A percentile compares a stretch with the other conserved stretches of the same genome.
phyloP scores from a whole-genome alignment of 179 eudicot genomes.

The Pouteria campechiana region DNA sequence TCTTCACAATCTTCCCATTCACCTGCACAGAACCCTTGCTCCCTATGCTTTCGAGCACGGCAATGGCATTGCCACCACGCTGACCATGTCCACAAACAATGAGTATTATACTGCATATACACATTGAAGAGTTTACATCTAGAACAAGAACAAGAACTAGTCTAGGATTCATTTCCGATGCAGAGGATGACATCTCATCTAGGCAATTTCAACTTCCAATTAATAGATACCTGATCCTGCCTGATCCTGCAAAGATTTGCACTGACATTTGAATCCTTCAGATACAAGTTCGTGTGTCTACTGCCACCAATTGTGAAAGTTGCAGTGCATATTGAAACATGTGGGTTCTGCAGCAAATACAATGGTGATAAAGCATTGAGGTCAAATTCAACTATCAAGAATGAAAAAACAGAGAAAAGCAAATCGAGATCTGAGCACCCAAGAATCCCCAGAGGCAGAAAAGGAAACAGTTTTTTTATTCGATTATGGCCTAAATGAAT shows the following conservation, averaged over 20 bases:
- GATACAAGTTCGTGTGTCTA: slow-evolving; percentile 33
- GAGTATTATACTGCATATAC: slow-evolving; percentile 29
- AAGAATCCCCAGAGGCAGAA: no score
- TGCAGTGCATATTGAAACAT: slow-evolving; percentile 26
- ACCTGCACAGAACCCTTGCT: slow-evolving; percentile 78
- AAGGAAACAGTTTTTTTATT: no score
- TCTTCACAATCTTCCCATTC: slow-evolving; percentile 66
- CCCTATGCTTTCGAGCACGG: slow-evolving; percentile 73
- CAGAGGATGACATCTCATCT: background rate
- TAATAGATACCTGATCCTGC: slow-evolving; percentile 45
- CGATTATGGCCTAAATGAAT: no score
- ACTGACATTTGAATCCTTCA: slow-evolving; percentile 48
- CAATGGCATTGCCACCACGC: slow-evolving; percentile 53
- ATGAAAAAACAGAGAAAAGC: background rate
- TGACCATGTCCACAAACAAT: slow-evolving; percentile 42
- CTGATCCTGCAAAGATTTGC: slow-evolving; percentile 47
- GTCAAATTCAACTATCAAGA: background rate
- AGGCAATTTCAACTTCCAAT: background rate
- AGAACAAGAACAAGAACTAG: background rate
- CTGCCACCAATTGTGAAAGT: slow-evolving; percentile 53
- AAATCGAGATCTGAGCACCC: background rate
- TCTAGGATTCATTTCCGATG: no score
- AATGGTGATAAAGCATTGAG: slow-evolving; percentile 6
- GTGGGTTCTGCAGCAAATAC: slow-evolving; percentile 45
- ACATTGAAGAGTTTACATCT: slow-evolving; percentile 17